phyloP scores from a whole-genome alignment of 176 grass and related monocot species.

The Aechmea fasciata region DNA sequence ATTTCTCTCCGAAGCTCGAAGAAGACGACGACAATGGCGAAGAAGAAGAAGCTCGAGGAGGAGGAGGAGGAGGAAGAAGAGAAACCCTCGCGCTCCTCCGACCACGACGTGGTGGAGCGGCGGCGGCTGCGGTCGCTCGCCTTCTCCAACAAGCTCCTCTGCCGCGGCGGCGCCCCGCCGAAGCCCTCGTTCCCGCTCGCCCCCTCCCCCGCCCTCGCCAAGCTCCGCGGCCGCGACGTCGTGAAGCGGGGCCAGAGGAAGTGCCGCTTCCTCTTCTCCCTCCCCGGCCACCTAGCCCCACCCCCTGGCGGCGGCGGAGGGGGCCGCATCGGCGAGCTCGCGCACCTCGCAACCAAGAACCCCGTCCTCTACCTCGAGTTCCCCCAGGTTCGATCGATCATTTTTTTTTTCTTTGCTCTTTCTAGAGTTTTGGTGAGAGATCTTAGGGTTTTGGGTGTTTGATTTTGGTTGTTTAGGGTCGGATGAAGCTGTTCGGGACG shows the following conservation, averaged over 20 bases:
- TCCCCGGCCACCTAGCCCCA: conserved; percentile 78
- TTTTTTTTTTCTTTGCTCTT: not conserved
- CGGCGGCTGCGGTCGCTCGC: conserved; percentile 55
- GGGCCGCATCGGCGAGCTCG: conserved; percentile 71
- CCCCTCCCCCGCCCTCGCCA: conserved; percentile 43
- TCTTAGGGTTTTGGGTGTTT: not conserved
- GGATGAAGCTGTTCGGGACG: conserved; percentile 93
- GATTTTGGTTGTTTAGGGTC: conserved; percentile 30
- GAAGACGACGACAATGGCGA: not conserved
- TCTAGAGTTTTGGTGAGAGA: not conserved
- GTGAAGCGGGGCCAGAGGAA: conserved; percentile 64
- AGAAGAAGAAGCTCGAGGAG: conserved; percentile 34
- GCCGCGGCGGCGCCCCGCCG: conserved; percentile 29
- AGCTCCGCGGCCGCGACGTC: conserved; percentile 76
- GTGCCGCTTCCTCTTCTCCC: conserved; percentile 86
- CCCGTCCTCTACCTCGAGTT: conserved; percentile 80
- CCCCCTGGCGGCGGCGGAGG: conserved; percentile 19
- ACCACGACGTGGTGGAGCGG: conserved; percentile 48
- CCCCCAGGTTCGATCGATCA: conserved; percentile 36
- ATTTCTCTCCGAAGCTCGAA: too few species aligned
- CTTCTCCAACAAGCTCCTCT: conserved; percentile 55
- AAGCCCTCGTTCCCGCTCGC: conserved; percentile 23
- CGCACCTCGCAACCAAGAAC: conserved; percentile 72
- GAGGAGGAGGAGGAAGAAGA: conserved; percentile 10
- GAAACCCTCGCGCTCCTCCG: conserved; percentile 4